Conservation (phyloP, 805 yeast species). For the Pichia thaimueangensis region DNA sequence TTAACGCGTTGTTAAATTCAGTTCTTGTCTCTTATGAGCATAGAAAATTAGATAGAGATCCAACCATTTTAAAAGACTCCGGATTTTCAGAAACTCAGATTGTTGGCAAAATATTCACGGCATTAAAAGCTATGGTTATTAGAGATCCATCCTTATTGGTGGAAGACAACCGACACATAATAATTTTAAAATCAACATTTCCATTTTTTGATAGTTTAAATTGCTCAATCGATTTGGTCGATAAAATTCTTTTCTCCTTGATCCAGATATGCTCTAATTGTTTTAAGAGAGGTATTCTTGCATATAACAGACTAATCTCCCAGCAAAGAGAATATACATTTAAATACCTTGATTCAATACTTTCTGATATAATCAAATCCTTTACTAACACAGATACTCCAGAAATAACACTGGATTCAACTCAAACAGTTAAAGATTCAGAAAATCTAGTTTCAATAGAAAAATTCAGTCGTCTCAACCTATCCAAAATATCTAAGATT, state of each 20-base stretch:
- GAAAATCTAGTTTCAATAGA: neutral
- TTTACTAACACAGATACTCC: constrained; percentile 20
- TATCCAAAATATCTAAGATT: constrained; percentile 21
- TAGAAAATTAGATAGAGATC: constrained; percentile 15
- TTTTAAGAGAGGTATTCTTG: constrained; percentile 19
- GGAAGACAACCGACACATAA: constrained; percentile 14
- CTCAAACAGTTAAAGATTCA: neutral
- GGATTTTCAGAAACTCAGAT: constrained; percentile 1
- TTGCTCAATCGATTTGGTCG: constrained; percentile 19
- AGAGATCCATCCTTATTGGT: constrained; percentile 23
- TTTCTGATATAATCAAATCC: constrained; percentile 20
- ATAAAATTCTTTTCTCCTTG: constrained; percentile 19
- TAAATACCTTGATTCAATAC: constrained; percentile 18
- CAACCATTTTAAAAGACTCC: constrained; percentile 7
- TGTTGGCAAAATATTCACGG: constrained; percentile 24
- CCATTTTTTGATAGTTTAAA: constrained; percentile 24
- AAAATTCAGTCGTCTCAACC: neutral
- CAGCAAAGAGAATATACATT: constrained; percentile 19
- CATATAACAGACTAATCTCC: constrained; percentile 20
- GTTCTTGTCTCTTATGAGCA: constrained; percentile 25
- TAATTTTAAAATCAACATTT: constrained; percentile 14
- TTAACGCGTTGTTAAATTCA: constrained; percentile 24
- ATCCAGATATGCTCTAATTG: constrained; percentile 19
- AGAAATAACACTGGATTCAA: neutral
- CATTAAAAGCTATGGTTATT: constrained; percentile 19